Evolutionary conservation across 176 grass and related monocot species (phyloP).

Genomic region (Oryza australiensis): DNA sequence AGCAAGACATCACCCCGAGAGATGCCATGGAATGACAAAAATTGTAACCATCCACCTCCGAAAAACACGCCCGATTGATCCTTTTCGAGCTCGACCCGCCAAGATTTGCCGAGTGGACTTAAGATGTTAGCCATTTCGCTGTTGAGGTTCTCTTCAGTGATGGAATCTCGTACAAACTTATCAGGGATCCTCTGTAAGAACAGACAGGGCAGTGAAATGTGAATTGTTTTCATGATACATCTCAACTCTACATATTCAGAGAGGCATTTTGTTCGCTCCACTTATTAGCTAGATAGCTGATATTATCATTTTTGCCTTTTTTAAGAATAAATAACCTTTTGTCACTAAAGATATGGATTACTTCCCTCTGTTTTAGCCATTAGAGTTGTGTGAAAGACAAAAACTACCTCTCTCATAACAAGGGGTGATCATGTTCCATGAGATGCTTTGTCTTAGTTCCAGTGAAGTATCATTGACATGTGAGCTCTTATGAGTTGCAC

Average conservation of each 20-base stretch:
- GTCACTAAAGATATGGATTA: no score
- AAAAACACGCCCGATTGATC: conserved; percentile 18
- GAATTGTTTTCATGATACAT: neutral
- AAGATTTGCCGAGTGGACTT: conserved; percentile 26
- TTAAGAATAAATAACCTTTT: no score
- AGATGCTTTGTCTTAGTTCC: no score
- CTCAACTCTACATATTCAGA: neutral
- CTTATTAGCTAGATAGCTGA: neutral
- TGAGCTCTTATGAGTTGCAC: no score
- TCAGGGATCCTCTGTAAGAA: conserved; percentile 24
- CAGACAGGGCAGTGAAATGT: neutral
- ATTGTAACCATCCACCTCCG: conserved; percentile 13
- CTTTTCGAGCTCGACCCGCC: conserved; percentile 11
- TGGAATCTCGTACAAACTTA: conserved; percentile 12
- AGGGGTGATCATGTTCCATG: no score
- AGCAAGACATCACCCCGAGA: conserved; percentile 17
- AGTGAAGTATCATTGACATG: no score
- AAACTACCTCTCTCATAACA: no score
- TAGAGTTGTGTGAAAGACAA: no score
- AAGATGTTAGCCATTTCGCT: neutral
- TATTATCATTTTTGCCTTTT: neutral
- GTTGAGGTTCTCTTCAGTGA: neutral
- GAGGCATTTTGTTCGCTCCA: neutral
- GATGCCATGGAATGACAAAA: conserved; percentile 28
- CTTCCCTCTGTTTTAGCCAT: no score